Percentiles rank a stretch among this genome's conserved stretches.
Evolutionary conservation across 495 filamentous ascomycete species (phyloP).

Genomic region (Hyphodiscus hymeniophilus): DNA sequence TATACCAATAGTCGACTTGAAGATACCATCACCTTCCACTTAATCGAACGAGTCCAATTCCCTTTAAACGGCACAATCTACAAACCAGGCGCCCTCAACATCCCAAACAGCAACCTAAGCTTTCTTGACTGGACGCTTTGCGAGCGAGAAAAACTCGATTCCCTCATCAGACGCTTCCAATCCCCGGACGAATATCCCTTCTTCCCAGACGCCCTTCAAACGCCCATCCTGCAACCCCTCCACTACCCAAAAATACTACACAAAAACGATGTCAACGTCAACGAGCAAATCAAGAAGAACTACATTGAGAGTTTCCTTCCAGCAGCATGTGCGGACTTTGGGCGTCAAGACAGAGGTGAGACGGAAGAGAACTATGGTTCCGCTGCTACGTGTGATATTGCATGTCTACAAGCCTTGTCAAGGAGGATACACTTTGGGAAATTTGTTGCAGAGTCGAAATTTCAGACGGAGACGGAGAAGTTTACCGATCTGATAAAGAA

Average conservation of each 20-base stretch:
- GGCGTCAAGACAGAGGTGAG: slow-evolving; percentile 71
- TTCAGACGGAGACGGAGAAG: slow-evolving; percentile 67
- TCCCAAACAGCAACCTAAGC: slow-evolving; percentile 64
- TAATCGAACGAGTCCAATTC: slow-evolving; percentile 98
- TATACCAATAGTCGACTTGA: slow-evolving; percentile 65
- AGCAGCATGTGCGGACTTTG: slow-evolving; percentile 63
- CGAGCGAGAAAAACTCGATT: slow-evolving; percentile 85
- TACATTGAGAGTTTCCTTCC: slow-evolving; percentile 84
- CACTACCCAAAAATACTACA: slow-evolving; percentile 89
- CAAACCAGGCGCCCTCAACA: slow-evolving; percentile 63
- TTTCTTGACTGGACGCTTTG: slow-evolving; percentile 91
- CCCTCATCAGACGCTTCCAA: slow-evolving; percentile 90
- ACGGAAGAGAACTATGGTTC: slow-evolving; percentile 93
- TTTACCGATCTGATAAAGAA: slow-evolving; percentile 76
- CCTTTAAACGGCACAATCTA: slow-evolving; percentile 89
- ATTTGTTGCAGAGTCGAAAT: slow-evolving; percentile 99
- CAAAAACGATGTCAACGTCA: slow-evolving; percentile 86
- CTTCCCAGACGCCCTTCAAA: slow-evolving; percentile 76
- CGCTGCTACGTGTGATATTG: slow-evolving; percentile 83
- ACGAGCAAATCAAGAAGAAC: slow-evolving; percentile 72
- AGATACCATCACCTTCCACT: slow-evolving; percentile 96
- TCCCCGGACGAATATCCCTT: slow-evolving; percentile 97
- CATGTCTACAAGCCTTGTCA: slow-evolving; percentile 83
- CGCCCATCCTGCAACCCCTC: slow-evolving; percentile 78
- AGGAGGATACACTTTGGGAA: slow-evolving; percentile 96